These are phyloP conservation scores for Ilyonectria sp. DNA, from an alignment of 2,329 filamentous ascomycete genomes.

Conservation along the genomic window DNA sequence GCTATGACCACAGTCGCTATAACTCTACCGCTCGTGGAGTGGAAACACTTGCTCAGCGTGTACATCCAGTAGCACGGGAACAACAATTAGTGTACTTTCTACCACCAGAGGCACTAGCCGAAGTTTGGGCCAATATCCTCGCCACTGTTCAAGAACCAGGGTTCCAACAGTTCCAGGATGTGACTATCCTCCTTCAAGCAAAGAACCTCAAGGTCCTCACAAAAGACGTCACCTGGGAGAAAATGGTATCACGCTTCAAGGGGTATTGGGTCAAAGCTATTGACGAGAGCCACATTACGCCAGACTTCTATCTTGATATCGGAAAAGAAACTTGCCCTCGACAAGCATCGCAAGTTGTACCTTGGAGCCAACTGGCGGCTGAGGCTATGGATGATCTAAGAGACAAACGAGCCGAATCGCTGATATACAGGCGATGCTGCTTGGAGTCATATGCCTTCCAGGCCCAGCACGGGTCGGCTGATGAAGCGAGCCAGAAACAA, in stretches of 20 bases:
- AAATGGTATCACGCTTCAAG: slow-evolving; percentile 1
- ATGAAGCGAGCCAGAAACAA: too few relatives aligned
- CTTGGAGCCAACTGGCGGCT: neutral
- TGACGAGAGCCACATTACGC: neutral
- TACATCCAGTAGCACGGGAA: neutral
- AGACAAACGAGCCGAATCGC: slow-evolving; percentile 7
- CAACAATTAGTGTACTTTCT: neutral
- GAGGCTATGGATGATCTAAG: neutral
- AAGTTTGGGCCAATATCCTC: neutral
- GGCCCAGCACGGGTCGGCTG: too few relatives aligned
- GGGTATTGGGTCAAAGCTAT: neutral
- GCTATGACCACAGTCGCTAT: too few relatives aligned
- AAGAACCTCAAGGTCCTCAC: too few relatives aligned
- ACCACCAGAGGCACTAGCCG: neutral
- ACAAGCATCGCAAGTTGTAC: neutral
- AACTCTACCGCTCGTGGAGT: neutral
- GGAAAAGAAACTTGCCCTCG: neutral
- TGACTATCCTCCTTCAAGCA: too few relatives aligned
- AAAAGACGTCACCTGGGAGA: neutral
- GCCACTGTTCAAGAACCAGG: too few relatives aligned
- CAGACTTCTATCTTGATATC: neutral
- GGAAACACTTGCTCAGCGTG: neutral
- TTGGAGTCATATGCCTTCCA: too few relatives aligned
- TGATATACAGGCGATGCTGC: neutral
- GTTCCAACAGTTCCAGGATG: too few relatives aligned